These are phyloP conservation scores for Camillea tinctor DNA, from an alignment of 2,329 filamentous ascomycete species.

Conservation along the genomic window DNA sequence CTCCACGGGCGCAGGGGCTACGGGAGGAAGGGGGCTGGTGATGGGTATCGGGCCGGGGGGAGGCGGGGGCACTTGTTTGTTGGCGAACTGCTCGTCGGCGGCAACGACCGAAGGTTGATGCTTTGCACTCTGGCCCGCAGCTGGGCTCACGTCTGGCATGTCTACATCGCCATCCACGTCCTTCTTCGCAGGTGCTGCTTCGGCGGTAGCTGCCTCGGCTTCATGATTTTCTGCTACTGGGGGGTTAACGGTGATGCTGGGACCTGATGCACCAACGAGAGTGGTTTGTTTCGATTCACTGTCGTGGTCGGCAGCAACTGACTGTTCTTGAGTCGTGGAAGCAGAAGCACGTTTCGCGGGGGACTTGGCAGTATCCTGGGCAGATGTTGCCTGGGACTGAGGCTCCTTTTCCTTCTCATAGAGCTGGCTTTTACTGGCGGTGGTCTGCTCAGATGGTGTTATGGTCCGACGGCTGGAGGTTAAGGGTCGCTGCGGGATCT, in stretches of 20 bases:
- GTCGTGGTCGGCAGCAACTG: constrained; percentile 40
- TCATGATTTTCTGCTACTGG: constrained; percentile 35
- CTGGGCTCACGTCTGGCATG: constrained; percentile 62
- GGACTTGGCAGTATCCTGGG: constrained; percentile 36
- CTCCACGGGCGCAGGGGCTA: constrained; percentile 21
- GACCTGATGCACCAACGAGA: constrained; percentile 34
- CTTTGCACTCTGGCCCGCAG: constrained; percentile 40
- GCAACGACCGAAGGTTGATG: constrained; percentile 40
- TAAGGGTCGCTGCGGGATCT: constrained; percentile 52
- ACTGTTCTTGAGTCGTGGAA: constrained; percentile 47
- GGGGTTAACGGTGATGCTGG: constrained; percentile 43
- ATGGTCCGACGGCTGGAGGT: constrained; percentile 54
- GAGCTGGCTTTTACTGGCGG: constrained; percentile 40
- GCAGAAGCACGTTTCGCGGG: constrained; percentile 46
- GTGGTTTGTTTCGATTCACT: constrained; percentile 48
- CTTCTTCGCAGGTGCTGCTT: constrained; percentile 36
- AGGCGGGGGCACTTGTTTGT: constrained; percentile 45
- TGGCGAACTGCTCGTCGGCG: constrained; percentile 39
- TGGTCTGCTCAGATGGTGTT: constrained; percentile 51
- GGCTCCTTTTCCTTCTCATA: constrained; percentile 49
- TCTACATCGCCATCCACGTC: constrained; percentile 61
- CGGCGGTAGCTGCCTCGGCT: constrained; percentile 34
- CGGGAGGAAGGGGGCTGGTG: constrained; percentile 22
- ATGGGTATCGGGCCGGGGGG: constrained; percentile 45
- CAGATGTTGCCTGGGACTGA: constrained; percentile 29